phyloP scores from a whole-genome alignment of 163 green algal species.

The Scenedesmus sp. region DNA sequence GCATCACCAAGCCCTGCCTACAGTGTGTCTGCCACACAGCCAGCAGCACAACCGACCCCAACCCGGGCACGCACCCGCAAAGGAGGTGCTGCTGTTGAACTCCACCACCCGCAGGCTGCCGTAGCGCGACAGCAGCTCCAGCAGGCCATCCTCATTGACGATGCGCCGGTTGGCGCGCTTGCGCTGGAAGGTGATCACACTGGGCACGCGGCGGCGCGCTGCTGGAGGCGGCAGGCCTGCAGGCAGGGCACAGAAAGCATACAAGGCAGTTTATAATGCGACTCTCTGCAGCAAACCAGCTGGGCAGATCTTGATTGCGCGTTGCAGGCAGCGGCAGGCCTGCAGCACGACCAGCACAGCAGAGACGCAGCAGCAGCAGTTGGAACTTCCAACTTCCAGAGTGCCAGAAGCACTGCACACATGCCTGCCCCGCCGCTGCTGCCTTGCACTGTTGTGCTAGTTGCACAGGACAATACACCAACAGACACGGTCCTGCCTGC shows the following conservation, averaged over 20 bases:
- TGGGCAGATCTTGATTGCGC: too few species aligned
- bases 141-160: slow-evolving; percentile 82
- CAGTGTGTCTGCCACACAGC: background rate
- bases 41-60: background rate
- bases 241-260: too few species aligned
- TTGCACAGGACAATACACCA: too few species aligned
- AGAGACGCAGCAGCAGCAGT: too few species aligned
- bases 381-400: too few species aligned
- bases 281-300: too few species aligned
- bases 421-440: too few species aligned
- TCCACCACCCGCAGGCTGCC: slow-evolving; percentile 82
- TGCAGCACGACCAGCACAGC: too few species aligned
- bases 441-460: too few species aligned
- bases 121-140: slow-evolving; percentile 81
- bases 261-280: too few species aligned
- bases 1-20: background rate
- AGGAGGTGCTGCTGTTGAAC: slow-evolving; percentile 80
- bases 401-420: too few species aligned
- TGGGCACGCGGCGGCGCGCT: slow-evolving; percentile 55
- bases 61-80: slow-evolving; percentile 40
- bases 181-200: slow-evolving; percentile 87
- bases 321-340: too few species aligned
- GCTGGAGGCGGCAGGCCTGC: slow-evolving; percentile 68
- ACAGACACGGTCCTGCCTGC: background rate
- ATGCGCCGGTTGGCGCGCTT: slow-evolving; percentile 90